phyloP scores from a whole-genome alignment of 495 filamentous ascomycete genomes.

The Penicillium atrosanguineum region DNA sequence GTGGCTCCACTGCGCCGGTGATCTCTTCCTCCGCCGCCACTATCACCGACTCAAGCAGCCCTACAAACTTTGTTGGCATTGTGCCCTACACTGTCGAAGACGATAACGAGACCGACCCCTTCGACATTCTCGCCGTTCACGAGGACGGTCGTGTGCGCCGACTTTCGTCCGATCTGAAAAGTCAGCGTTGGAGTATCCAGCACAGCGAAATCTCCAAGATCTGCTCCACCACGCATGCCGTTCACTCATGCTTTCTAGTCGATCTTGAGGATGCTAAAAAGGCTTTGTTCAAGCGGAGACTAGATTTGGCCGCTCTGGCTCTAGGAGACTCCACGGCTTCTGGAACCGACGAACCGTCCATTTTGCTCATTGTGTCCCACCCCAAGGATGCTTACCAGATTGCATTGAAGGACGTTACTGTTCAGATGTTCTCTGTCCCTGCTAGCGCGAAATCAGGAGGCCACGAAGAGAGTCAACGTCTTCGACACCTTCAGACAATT shows the following conservation, averaged over 20 bases:
- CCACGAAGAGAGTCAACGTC: conserved; percentile 34
- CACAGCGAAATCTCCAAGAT: conserved; percentile 38
- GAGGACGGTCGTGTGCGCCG: conserved; percentile 42
- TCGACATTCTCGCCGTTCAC: conserved; percentile 49
- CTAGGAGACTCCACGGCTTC: conserved; percentile 27
- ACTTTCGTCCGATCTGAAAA: conserved; percentile 39
- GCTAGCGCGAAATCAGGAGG: conserved; percentile 15
- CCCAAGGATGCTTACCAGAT: conserved; percentile 30
- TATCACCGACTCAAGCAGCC: conserved; percentile 41
- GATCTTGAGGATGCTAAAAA: conserved; percentile 48
- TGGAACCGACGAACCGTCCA: conserved; percentile 34
- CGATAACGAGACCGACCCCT: conserved; percentile 26
- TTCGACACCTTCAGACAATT: conserved; percentile 40
- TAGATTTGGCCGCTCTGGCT: conserved; percentile 41
- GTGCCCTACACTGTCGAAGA: conserved; percentile 25
- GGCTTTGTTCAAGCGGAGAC: conserved; percentile 41
- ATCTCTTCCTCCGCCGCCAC: conserved; percentile 42
- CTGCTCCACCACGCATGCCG: conserved; percentile 24
- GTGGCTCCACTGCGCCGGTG: conserved; percentile 31
- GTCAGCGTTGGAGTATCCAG: conserved; percentile 41
- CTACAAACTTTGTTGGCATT: conserved; percentile 42
- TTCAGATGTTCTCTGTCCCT: conserved; percentile 45
- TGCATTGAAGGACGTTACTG: conserved; percentile 33
- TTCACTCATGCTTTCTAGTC: conserved; percentile 41
- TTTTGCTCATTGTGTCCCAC: conserved; percentile 42